Evolutionary conservation across 495 filamentous ascomycete genomes (phyloP), one percentile per base, ranked within the genome.

Genomic region (Penicillium angulare): DNA sequence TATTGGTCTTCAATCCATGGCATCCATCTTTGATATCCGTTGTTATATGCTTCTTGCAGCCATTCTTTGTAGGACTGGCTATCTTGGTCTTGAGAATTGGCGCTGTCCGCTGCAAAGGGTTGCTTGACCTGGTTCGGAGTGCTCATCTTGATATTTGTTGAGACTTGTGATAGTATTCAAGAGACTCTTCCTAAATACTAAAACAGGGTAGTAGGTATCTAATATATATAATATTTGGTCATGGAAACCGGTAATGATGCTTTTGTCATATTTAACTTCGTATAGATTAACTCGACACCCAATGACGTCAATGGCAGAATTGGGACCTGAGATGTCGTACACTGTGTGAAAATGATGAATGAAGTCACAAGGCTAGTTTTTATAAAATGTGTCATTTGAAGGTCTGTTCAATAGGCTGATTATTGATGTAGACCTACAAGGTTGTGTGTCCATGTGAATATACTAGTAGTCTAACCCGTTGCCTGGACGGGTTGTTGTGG

Each of bases 1-100:
- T 86, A 87, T 46, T 79, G 64, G 64, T 88, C 86, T 56, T 89
- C 86, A 29, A 88, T 74, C 84, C 86, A 89, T 5, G 86, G 85
- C 67, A 87, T 79, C 86, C 85, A 88, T 43, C 72, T 76, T 56
- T 88, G 82, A 61, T 88, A 88, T 58, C 86, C 80, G 9, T 78
- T 64, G 63, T 83, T 79, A 72, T 86, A 86, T 10, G 68, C 73
- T 39, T 81, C 63, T 51, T 75, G 79, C 15, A 72, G 69, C 79
- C 79, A 82, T 56, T 86, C 78, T 6, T 53, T 49, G 55, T 74
- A 75, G 5, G 67, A 56, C 35, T 76, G 65, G 22, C 65, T 57
- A 15, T 66, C 10, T 17, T 59, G 47, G 10, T 41, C 21, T 23
- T 52, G 32, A n/a, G 33, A 33, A 7, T 2, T 16, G 32, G 32